Evolutionary conservation across 2,329 filamentous ascomycete species (phyloP).

Genomic region (Diaporthe sp.): DNA sequence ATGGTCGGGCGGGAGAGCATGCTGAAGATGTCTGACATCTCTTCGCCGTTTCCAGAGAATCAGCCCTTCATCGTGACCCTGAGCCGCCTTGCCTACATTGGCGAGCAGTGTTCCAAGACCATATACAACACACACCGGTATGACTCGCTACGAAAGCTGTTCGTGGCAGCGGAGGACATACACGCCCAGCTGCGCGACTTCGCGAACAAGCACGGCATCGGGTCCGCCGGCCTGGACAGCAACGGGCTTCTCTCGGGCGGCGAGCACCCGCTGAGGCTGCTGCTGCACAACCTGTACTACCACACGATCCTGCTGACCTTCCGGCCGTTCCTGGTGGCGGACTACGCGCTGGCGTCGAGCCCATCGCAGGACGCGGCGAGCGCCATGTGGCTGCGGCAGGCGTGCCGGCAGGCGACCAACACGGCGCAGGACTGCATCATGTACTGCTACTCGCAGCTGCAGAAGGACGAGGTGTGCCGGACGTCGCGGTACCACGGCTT

Average conservation of each 20-base stretch:
- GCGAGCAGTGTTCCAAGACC: conserved; percentile 36
- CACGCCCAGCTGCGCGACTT: conserved; percentile 43
- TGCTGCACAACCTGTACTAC: conserved; percentile 41
- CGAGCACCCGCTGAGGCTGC: conserved; percentile 36
- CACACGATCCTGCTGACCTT: conserved; percentile 43
- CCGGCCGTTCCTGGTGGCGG: conserved; percentile 45
- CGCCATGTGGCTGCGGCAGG: conserved; percentile 48
- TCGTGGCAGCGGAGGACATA: conserved; percentile 43
- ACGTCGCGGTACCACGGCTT: conserved; percentile 42
- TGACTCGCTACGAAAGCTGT: conserved; percentile 45
- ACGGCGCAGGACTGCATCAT: conserved; percentile 47
- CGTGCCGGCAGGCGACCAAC: conserved; percentile 46
- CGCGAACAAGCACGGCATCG: conserved; percentile 41
- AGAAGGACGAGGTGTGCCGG: conserved; percentile 37
- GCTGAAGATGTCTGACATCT: conserved; percentile 44
- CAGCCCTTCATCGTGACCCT: conserved; percentile 42
- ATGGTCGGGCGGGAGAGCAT: conserved; percentile 42
- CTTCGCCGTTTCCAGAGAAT: conserved; percentile 42
- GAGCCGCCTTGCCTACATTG: conserved; percentile 42
- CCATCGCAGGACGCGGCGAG: conserved; percentile 20
- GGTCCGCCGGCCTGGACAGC: conserved; percentile 32
- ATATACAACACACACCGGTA: conserved; percentile 45
- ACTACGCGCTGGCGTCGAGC: conserved; percentile 41
- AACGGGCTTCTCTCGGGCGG: background rate
- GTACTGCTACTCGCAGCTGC: conserved; percentile 39